Percentiles rank a stretch among this genome's conserved stretches.
phyloP scores from a whole-genome alignment of 345 rosid genomes.

The Camelina sativa region DNA sequence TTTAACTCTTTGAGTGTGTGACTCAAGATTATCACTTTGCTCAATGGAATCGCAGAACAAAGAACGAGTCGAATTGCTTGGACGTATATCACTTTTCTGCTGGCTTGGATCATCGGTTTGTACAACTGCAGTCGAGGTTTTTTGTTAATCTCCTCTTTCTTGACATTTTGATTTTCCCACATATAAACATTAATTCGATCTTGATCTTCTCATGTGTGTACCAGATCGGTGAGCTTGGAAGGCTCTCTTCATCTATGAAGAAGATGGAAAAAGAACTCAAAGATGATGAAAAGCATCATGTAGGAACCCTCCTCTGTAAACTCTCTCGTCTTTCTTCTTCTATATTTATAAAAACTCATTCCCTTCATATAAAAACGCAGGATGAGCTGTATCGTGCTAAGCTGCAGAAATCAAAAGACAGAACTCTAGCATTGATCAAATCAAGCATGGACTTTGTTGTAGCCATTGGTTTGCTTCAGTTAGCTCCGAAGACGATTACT shows the following conservation, averaged over 20 bases:
- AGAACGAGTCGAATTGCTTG: conserved; percentile 75
- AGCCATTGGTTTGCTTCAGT: conserved; percentile 86
- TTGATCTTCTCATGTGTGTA: conserved; percentile 17
- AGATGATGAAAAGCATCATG: conserved; percentile 68
- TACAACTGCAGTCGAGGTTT: conserved; percentile 83
- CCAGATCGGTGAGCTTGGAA: conserved; percentile 85
- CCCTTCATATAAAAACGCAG: conserved; percentile 45
- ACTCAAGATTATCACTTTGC: conserved; percentile 16
- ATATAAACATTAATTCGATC: not conserved
- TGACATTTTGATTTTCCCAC: not conserved
- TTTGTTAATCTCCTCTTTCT: conserved; percentile 27
- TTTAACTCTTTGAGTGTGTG: conserved; percentile 10
- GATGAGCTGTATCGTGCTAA: conserved; percentile 74
- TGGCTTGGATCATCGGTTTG: conserved; percentile 95
- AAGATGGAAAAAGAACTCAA: conserved; percentile 79
- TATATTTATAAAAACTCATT: not conserved
- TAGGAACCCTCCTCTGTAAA: conserved; percentile 31
- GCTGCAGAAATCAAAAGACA: conserved; percentile 79
- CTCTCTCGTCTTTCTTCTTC: not conserved
- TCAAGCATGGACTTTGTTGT: conserved; percentile 85
- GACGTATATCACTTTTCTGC: conserved; percentile 82
- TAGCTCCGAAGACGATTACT: conserved; percentile 82
- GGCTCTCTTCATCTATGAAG: conserved; percentile 81
- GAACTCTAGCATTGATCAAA: conserved; percentile 81
- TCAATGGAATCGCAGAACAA: conserved; percentile 61